Conservation (phyloP, 1,284 basidiomycete species). For the Leccinum brunneo-olivaceum region DNA sequence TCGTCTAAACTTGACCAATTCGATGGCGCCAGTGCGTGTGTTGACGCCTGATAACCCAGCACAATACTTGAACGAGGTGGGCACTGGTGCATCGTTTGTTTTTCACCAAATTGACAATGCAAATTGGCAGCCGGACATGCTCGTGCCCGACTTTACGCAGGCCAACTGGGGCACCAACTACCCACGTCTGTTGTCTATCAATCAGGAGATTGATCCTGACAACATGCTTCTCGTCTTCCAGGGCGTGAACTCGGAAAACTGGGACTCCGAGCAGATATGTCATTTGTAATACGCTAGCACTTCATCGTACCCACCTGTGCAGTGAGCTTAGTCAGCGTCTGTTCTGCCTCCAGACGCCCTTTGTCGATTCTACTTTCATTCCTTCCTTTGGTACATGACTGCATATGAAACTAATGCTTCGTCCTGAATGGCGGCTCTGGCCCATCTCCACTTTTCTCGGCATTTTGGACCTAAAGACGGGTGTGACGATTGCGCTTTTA, state of each 20-base stretch:
- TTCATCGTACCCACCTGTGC: no score
- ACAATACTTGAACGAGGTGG: conserved; percentile 38
- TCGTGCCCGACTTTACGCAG: conserved; percentile 25
- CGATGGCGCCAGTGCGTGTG: no score
- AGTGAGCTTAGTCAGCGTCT: conserved; percentile 16
- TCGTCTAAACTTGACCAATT: conserved; percentile 22
- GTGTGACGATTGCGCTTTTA: conserved; percentile 76
- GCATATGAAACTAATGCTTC: conserved; percentile 71
- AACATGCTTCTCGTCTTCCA: background rate
- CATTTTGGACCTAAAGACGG: conserved; percentile 84
- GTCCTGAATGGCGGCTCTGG: conserved; percentile 72
- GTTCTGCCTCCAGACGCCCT: no score
- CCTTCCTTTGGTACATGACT: conserved; percentile 25
- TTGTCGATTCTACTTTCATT: background rate
- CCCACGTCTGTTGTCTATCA: background rate
- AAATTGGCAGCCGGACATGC: conserved; percentile 18
- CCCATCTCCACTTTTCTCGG: conserved; percentile 79
- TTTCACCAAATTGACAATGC: background rate
- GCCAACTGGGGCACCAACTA: conserved; percentile 41
- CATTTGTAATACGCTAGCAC: no score
- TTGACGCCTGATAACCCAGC: conserved; percentile 22
- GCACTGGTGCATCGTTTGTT: background rate
- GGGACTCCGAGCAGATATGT: background rate
- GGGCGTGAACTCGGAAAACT: background rate
- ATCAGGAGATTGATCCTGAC: background rate